A percentile compares a stretch with the other conserved stretches of the same genome.
Conservation (phyloP, 2,329 filamentous ascomycete genomes). For the Epichloe sp. region DNA sequence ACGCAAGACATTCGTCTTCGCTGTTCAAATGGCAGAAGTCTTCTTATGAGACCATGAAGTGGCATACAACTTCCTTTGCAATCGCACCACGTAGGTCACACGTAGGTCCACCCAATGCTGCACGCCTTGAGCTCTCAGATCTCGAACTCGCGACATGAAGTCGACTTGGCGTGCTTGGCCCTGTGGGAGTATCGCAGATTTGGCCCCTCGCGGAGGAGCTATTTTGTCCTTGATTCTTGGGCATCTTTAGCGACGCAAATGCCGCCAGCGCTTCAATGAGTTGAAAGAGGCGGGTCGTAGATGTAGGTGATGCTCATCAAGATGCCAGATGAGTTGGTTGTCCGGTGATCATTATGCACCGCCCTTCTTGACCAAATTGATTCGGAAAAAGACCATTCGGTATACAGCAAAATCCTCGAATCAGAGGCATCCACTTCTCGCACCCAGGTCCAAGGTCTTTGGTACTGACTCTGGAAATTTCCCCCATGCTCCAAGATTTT, state of each 20-base stretch:
- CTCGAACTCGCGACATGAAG: background rate
- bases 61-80: background rate
- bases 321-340: no score
- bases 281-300: no score
- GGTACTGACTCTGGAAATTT: background rate
- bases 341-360: background rate
- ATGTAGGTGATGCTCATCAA: background rate
- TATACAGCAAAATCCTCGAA: background rate
- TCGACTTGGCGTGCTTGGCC: background rate
- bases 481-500: background rate
- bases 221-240: no score
- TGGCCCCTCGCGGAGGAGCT: no score
- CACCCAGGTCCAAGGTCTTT: no score
- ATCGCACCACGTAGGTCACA: background rate
- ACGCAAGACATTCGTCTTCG: background rate
- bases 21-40: background rate
- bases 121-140: background rate
- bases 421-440: no score
- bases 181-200: no score
- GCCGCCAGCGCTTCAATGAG: no score
- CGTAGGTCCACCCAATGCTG: background rate
- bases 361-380: background rate
- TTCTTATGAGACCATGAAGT: background rate
- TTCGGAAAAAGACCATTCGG: background rate
- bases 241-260: no score